Evolutionary conservation across 1,284 basidiomycete genomes (phyloP).

Genomic region (Vanrija sp.): DNA sequence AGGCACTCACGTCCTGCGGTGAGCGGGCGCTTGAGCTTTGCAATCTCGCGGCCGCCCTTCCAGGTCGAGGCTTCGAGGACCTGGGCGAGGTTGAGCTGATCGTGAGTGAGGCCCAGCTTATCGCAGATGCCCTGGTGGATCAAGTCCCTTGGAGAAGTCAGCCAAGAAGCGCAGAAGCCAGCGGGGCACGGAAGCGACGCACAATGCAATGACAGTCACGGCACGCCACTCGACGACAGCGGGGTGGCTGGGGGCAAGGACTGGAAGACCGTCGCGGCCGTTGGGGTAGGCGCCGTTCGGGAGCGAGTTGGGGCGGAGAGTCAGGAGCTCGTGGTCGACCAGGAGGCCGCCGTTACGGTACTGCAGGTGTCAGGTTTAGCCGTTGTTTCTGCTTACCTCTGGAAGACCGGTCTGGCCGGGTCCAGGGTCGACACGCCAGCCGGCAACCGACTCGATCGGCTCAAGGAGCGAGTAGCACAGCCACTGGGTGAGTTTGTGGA

Average conservation of each 20-base stretch:
- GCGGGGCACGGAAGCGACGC: slow-evolving; percentile 35
- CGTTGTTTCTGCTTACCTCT: slow-evolving; percentile 44
- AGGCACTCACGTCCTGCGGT: slow-evolving; percentile 54
- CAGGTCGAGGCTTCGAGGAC: slow-evolving; percentile 90
- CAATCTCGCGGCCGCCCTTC: slow-evolving; percentile 91
- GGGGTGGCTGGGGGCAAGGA: slow-evolving; percentile 67
- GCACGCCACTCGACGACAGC: slow-evolving; percentile 95
- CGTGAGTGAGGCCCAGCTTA: slow-evolving; percentile 55
- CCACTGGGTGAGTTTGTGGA: slow-evolving; percentile 96
- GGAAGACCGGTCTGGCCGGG: slow-evolving; percentile 51
- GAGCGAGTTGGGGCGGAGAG: slow-evolving; percentile 52
- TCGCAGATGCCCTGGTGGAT: slow-evolving; percentile 67
- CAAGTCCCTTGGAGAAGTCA: slow-evolving; percentile 59
- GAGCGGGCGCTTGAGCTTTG: slow-evolving; percentile 69
- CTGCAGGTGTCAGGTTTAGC: slow-evolving; percentile 54
- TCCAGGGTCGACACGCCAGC: slow-evolving; percentile 67
- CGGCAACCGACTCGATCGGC: slow-evolving; percentile 68
- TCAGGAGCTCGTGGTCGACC: slow-evolving; percentile 74
- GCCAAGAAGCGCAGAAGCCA: not conserved
- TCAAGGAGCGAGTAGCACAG: slow-evolving; percentile 82
- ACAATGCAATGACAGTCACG: slow-evolving; percentile 88
- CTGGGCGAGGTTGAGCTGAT: slow-evolving; percentile 64
- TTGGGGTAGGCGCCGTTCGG: slow-evolving; percentile 34
- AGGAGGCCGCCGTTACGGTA: slow-evolving; percentile 90
- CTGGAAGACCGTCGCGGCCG: slow-evolving; percentile 51